These are phyloP conservation scores for Umbelopsis sp. DNA, from an alignment of 192 early-diverging fungal species.

Conservation along the genomic window DNA sequence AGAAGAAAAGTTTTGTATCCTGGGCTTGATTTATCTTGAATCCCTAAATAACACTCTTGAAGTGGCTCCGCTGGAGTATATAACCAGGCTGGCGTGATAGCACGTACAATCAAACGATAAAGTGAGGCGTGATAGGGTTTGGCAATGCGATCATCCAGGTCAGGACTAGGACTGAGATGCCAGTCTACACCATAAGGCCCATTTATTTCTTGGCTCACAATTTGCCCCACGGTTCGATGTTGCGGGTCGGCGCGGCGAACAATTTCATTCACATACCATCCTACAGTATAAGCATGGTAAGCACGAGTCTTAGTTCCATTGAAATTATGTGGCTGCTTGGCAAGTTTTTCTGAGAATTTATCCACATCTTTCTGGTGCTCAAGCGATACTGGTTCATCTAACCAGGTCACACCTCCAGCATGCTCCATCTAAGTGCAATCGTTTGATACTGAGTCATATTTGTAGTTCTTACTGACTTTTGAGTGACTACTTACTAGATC, in stretches of 20 bases:
- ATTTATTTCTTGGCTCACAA: conserved; percentile 62
- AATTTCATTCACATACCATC: conserved; percentile 77
- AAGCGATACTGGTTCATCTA: conserved; percentile 54
- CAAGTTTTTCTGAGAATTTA: conserved; percentile 50
- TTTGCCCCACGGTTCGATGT: conserved; percentile 59
- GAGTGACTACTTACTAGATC: conserved; percentile 38
- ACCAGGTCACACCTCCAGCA: conserved; percentile 62
- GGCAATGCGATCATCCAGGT: conserved; percentile 45
- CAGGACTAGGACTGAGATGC: conserved; percentile 48
- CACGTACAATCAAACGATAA: neutral
- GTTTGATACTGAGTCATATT: no score
- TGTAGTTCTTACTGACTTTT: no score
- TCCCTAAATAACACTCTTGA: no score
- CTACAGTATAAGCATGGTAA: conserved; percentile 68
- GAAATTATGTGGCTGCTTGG: conserved; percentile 68
- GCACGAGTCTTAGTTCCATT: conserved; percentile 48
- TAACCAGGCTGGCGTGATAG: neutral
- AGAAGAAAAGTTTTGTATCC: neutral
- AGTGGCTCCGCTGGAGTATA: neutral
- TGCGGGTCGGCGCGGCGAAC: conserved; percentile 64
- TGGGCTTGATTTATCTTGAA: neutral
- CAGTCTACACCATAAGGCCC: conserved; percentile 55
- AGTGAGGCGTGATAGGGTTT: conserved; percentile 26
- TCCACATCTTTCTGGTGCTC: conserved; percentile 54
- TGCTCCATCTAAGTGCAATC: conserved; percentile 49